These are phyloP conservation scores for Chloranthus sessilifolius DNA, from an alignment of 164 flowering plant genomes.

Conservation along the genomic window DNA sequence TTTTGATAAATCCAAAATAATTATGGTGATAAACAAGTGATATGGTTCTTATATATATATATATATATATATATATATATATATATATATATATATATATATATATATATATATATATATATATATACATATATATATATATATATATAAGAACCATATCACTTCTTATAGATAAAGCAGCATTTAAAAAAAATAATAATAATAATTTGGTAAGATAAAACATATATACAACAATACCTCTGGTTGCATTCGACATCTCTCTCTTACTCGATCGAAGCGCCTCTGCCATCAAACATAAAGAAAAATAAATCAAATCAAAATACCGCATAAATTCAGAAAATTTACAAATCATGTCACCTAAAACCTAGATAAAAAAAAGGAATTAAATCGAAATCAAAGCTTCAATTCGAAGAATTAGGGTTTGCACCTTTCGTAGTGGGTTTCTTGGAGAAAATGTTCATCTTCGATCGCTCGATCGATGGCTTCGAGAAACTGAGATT, in stretches of 20 bases:
- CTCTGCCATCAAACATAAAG: constrained; percentile 38
- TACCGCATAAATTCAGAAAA: background rate
- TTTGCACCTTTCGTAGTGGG: constrained; percentile 69
- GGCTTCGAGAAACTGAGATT: background rate
- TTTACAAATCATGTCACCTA: no score
- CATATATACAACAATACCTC: constrained; percentile 68
- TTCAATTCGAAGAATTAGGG: background rate
- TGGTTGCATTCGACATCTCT: constrained; percentile 72
- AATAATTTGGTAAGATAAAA: no score
- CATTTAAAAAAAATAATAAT: background rate
- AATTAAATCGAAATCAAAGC: background rate
- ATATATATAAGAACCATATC: no score
- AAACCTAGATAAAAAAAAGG: background rate
- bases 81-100: no score
- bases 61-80: no score
- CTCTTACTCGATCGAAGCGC: constrained; percentile 73
- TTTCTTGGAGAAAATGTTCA: constrained; percentile 74
- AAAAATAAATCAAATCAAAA: background rate
- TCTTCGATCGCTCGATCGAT: constrained; percentile 14
- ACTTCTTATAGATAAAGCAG: no score
- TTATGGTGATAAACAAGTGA: no score
- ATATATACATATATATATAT: no score
- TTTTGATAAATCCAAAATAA: no score
- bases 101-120: no score
- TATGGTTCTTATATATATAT: no score